Evolutionary conservation across 768 basidiomycete species (phyloP).

Genomic region (Pisolithus orientalis): DNA sequence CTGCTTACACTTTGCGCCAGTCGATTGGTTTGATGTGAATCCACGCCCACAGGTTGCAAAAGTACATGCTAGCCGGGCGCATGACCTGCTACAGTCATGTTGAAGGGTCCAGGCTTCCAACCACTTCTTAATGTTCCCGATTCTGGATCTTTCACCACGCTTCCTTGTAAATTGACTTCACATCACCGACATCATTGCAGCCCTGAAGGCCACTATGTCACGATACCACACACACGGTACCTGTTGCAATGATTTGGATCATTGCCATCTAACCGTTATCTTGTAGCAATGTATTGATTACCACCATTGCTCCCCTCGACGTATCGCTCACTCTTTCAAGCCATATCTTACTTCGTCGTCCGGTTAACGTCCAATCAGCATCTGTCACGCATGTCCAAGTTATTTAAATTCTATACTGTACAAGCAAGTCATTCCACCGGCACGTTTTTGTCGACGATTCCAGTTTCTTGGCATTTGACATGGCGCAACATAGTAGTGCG

Average conservation of each 20-base stretch:
- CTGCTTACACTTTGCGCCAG: conserved; percentile 8
- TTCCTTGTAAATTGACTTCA: neutral
- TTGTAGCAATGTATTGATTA: neutral
- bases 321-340: no score
- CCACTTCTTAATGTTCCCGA: neutral
- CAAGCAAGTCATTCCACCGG: no score
- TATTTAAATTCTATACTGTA: no score
- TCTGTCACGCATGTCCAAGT: no score
- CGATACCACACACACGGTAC: neutral
- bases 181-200: neutral
- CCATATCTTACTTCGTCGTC: no score
- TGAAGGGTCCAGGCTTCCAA: neutral
- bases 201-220: neutral
- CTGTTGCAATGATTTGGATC: no score
- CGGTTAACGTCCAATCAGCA: no score
- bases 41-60: conserved; percentile 43
- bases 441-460: no score
- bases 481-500: no score
- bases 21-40: neutral
- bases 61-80: conserved; percentile 50
- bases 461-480: no score
- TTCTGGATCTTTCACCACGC: no score
- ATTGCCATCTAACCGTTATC: neutral
- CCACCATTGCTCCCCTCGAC: neutral
- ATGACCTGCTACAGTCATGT: conserved; percentile 51